Percentiles rank a stretch among this genome's conserved stretches.
These are phyloP conservation scores for Rhodamnia argentea DNA, from an alignment of 345 rosid genomes.

Conservation along the genomic window DNA sequence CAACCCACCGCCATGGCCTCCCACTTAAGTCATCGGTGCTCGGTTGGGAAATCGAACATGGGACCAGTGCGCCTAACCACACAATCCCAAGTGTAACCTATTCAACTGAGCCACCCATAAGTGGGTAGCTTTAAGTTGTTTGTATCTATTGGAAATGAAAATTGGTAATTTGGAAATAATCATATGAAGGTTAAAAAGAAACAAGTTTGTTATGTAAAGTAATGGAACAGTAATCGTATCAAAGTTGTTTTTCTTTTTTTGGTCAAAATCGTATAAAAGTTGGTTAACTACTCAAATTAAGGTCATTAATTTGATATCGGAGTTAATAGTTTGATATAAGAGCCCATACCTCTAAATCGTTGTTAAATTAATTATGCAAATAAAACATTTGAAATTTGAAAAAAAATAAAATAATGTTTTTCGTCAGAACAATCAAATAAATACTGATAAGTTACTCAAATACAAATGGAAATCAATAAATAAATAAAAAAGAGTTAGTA, in stretches of 20 bases:
- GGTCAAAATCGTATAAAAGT: not conserved
- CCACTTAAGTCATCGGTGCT: no score
- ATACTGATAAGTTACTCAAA: not conserved
- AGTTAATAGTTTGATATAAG: not conserved
- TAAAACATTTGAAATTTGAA: not conserved
- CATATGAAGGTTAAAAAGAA: not conserved
- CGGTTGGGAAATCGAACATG: no score
- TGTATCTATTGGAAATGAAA: not conserved
- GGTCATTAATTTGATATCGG: no score
- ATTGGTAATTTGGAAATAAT: not conserved
- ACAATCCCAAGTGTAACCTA: no score
- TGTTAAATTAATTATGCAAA: not conserved
- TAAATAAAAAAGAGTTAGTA: not conserved
- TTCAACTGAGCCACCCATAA: no score
- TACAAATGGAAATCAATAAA: not conserved
- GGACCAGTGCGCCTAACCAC: no score
- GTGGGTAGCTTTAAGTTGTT: not conserved
- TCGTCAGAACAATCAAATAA: not conserved
- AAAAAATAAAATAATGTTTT: not conserved
- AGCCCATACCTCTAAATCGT: not conserved
- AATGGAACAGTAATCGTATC: not conserved
- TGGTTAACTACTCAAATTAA: not conserved
- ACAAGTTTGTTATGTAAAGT: not conserved
- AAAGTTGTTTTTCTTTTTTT: not conserved
- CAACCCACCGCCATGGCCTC: no score